Evolutionary conservation across 176 grass and related monocot genomes (phyloP).

Genomic region (Secale cereale): DNA sequence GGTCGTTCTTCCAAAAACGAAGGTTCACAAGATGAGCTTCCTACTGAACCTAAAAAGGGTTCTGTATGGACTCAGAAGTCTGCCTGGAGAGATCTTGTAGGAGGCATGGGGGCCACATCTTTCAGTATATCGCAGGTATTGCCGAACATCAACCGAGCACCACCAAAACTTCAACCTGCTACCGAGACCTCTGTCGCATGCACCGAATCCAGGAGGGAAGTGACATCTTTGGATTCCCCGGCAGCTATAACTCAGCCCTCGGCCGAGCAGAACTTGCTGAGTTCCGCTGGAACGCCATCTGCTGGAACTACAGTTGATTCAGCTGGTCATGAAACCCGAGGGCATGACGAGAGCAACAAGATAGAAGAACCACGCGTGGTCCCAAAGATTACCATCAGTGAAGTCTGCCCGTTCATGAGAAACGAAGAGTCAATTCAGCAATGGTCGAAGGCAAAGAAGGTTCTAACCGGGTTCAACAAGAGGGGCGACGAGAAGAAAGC

Average conservation of each 20-base stretch:
- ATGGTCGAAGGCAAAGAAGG: conserved; percentile 74
- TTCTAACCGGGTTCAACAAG: conserved; percentile 63
- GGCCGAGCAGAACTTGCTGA: background rate
- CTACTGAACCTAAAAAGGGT: conserved; percentile 36
- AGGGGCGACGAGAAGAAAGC: conserved; percentile 44
- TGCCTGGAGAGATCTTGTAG: conserved; percentile 80
- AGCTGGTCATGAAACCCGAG: background rate
- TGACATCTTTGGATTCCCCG: background rate
- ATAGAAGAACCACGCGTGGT: conserved; percentile 35
- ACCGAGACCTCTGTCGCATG: background rate
- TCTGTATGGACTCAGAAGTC: conserved; percentile 84
- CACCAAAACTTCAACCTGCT: conserved; percentile 20
- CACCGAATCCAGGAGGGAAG: conserved; percentile 15
- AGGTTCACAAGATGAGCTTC: conserved; percentile 3
- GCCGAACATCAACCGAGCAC: conserved; percentile 32
- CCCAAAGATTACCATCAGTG: conserved; percentile 68
- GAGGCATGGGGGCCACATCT: conserved; percentile 36
- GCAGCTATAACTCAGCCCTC: background rate
- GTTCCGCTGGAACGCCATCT: background rate
- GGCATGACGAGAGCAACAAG: conserved; percentile 7
- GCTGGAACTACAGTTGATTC: background rate
- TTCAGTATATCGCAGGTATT: conserved; percentile 63
- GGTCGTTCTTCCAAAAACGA: conserved; percentile 33
- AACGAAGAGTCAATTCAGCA: conserved; percentile 66
- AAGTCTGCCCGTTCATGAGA: conserved; percentile 96